Base-by-base conservation (phyloP, 1,284 basidiomycete genomes). In the Thelephora terrestris region DNA sequence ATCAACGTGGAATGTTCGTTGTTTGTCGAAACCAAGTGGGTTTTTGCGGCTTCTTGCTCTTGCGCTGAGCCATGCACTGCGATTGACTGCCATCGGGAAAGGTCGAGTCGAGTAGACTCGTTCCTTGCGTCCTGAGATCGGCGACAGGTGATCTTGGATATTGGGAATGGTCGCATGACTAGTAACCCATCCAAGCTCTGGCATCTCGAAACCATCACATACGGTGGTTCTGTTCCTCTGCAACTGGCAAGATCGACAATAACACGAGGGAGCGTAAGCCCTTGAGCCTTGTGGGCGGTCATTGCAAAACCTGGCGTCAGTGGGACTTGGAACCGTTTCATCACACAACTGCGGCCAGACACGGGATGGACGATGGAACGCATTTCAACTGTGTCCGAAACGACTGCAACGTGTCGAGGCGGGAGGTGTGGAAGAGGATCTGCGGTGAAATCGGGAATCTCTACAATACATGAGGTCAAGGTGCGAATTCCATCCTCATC, bases 161-260 rank as follows among this genome's bases (percentile, higher is more conserved):
- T 46, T 1, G 40, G 18, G 38, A 59, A 59, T 3, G 50, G 50
- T 1, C 55, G 49, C 5, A 58, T 42, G 10, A 59, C 53, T 1
- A 55, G 20, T 2, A 58, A 27, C 0, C 56, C 56, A 4, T 49
- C 47, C 1, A 59, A 38, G 2, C 50, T 47, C 17, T 20, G 48
- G 3, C 50, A 56, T 0, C 56, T 39, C 10, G 57, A 59, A 0
- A 55, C 18, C 57, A 59, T 59, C 9, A 58, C 57, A 37, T 59
- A 59, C 1, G 53, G 50, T 1, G 49, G 18, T 35, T 58, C 49
- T 1, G 45, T 47, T 0, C 47, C 49, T 1, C 20, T 17, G n/a
- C 48, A 53, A 23, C 46, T 42, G 5, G 47, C 45, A 2, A 58
- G 24, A 46, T 59, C 55, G 3, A 59, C 40, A 18, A 59, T 47